Conservation (phyloP, 225 moss, liverwort and hornwort genomes). For the Bryum argenteum region DNA sequence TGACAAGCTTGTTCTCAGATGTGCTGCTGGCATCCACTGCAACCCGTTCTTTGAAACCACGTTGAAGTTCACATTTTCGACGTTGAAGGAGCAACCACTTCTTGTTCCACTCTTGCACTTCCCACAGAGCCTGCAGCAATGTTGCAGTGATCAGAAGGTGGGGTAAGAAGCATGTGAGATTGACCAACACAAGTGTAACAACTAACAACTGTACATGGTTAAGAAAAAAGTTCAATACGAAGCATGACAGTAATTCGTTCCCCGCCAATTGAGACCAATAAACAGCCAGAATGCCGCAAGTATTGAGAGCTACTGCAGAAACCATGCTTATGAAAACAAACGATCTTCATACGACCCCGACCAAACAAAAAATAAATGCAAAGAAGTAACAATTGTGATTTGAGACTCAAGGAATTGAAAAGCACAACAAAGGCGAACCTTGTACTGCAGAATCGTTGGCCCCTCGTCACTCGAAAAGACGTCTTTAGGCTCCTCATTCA, state of each 20-base stretch:
- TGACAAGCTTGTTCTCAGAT: conserved; percentile 53
- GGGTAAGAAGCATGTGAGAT: conserved; percentile 10
- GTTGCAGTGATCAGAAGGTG: conserved; percentile 12
- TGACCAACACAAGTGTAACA: conserved; percentile 5
- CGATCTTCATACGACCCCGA: conserved; percentile 12
- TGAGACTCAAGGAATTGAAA: conserved; percentile 8
- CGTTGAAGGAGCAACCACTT: conserved; percentile 82
- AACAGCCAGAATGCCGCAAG: conserved; percentile 11
- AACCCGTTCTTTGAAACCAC: conserved; percentile 64
- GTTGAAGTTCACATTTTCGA: conserved; percentile 68
- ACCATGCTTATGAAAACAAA: conserved; percentile 18
- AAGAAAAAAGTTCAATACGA: conserved; percentile 11
- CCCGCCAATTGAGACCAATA: conserved; percentile 21
- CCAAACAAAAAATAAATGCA: not conserved
- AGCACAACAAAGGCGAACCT: conserved; percentile 52
- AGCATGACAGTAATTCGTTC: conserved; percentile 15
- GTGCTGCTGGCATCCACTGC: conserved; percentile 46
- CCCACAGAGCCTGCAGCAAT: conserved; percentile 78
- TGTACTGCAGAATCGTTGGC: conserved; percentile 60
- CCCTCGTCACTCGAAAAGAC: conserved; percentile 43
- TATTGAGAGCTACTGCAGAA: conserved; percentile 22
- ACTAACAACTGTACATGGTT: conserved; percentile 17
- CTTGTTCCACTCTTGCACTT: conserved; percentile 85
- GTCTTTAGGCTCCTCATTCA: conserved; percentile 58
- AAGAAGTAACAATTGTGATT: not conserved